These are phyloP conservation scores for Fomitopsis schrenkii DNA, from an alignment of 1,284 basidiomycete genomes.

Conservation along the genomic window DNA sequence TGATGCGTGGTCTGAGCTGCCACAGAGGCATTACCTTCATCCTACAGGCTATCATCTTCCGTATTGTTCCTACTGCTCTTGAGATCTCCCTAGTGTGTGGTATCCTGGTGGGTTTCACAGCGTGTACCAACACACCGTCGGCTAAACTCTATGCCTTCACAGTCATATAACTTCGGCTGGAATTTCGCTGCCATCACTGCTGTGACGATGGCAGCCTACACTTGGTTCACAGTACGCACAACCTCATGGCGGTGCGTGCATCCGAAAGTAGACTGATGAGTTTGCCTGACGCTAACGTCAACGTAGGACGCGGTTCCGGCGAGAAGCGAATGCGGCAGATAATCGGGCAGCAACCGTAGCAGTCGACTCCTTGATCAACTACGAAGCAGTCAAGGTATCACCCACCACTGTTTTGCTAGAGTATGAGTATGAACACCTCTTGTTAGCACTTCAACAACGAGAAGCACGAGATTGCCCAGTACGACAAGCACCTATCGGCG, in stretches of 20 bases:
- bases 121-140: background rate
- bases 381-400: slow-evolving; percentile 92
- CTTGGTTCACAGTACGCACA: slow-evolving; percentile 96
- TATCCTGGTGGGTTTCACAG: slow-evolving; percentile 65
- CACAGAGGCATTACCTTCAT: slow-evolving; percentile 93
- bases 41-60: slow-evolving; percentile 90
- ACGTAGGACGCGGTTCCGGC: slow-evolving; percentile 86
- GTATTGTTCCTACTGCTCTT: slow-evolving; percentile 92
- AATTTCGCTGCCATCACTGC: slow-evolving; percentile 93
- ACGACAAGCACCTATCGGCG: slow-evolving; percentile 83
- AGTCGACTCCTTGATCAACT: slow-evolving; percentile 96
- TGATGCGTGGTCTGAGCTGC: background rate
- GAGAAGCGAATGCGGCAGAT: slow-evolving; percentile 94
- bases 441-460: slow-evolving; percentile 95
- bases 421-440: background rate
- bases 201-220: slow-evolving; percentile 85
- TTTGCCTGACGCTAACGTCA: too few species aligned
- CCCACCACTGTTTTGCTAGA: background rate
- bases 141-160: background rate
- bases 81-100: slow-evolving; percentile 98
- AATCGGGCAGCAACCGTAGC: slow-evolving; percentile 94
- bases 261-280: too few species aligned
- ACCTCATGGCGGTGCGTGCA: slow-evolving; percentile 84
- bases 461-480: slow-evolving; percentile 85
- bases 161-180: slow-evolving; percentile 97